Conservation (phyloP, 108 stramenopile species). For the Skeletonema tropicum region DNA sequence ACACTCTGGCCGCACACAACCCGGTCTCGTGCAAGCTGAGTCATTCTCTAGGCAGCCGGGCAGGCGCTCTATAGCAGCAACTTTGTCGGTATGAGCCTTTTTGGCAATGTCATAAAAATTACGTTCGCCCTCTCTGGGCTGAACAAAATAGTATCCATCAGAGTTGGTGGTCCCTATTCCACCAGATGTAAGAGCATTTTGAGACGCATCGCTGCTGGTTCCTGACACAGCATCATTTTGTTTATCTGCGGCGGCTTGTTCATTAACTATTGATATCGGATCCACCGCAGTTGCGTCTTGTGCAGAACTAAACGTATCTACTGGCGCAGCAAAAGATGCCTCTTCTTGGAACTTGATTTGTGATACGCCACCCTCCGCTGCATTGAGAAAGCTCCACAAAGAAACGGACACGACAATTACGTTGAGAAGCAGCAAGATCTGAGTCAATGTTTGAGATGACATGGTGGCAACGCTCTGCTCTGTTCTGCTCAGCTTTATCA, state of each 20-base stretch:
- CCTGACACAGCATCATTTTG: not conserved
- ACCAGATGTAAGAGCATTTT: not conserved
- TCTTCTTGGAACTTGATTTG: not conserved
- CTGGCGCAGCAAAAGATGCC: not conserved
- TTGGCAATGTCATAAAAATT: slow-evolving; percentile 27
- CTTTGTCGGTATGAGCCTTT: slow-evolving; percentile 22
- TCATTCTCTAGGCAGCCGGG: slow-evolving; percentile 20
- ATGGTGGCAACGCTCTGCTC: not conserved
- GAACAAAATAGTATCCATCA: no score
- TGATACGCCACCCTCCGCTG: not conserved
- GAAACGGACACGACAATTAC: not conserved
- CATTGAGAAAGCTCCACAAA: not conserved
- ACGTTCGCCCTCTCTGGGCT: slow-evolving; percentile 22
- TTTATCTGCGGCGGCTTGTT: not conserved
- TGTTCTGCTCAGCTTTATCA: no score
- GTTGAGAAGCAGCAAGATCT: not conserved
- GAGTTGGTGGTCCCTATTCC: not conserved
- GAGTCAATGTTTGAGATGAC: not conserved
- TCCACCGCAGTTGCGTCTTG: no score
- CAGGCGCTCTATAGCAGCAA: slow-evolving; percentile 1
- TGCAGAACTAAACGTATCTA: no score
- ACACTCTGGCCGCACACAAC: slow-evolving; percentile 31
- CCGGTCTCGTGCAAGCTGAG: slow-evolving; percentile 23
- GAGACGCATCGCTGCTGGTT: not conserved
- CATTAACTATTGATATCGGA: no score